A percentile compares a stretch with the other conserved stretches of the same genome.
phyloP scores from a whole-genome alignment of 2,329 filamentous ascomycete genomes.

The Diaporthe ampelina region DNA sequence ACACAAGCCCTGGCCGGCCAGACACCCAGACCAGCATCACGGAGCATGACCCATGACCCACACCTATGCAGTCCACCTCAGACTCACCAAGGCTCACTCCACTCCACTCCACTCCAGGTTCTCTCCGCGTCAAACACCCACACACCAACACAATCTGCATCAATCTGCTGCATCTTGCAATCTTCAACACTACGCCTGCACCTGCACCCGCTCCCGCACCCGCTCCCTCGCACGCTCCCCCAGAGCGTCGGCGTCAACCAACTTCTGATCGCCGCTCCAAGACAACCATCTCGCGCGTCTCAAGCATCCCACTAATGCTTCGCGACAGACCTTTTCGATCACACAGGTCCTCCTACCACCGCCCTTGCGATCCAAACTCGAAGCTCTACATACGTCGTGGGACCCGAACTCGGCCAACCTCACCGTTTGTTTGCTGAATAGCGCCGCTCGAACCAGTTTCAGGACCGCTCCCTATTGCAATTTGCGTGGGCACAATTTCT shows the following conservation, averaged over 20 bases:
- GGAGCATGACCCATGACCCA: slow-evolving; percentile 35
- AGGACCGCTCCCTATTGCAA: not conserved
- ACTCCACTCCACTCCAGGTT: slow-evolving; percentile 28
- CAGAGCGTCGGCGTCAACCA: not conserved
- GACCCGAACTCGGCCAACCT: slow-evolving; percentile 8
- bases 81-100: slow-evolving; percentile 29
- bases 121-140: slow-evolving; percentile 32
- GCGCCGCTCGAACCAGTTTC: slow-evolving; percentile 2
- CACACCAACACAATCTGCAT: slow-evolving; percentile 27
- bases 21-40: slow-evolving; percentile 25
- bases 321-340: slow-evolving; percentile 8
- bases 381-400: slow-evolving; percentile 10
- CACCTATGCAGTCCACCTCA: slow-evolving; percentile 34
- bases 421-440: slow-evolving; percentile 29
- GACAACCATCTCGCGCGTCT: not conserved
- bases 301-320: slow-evolving; percentile 34
- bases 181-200: slow-evolving; percentile 17
- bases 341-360: slow-evolving; percentile 26
- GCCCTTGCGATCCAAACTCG: slow-evolving; percentile 33
- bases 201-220: not conserved
- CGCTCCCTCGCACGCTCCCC: not conserved
- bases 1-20: slow-evolving; percentile 15
- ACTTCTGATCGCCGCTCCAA: not conserved
- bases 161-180: slow-evolving; percentile 27
- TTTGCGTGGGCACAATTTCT: not conserved